Percentiles rank a stretch among this genome's conserved stretches.
Evolutionary conservation across 441 rosid genomes (phyloP).

Genomic region (Euphorbia schlechtendalii): DNA sequence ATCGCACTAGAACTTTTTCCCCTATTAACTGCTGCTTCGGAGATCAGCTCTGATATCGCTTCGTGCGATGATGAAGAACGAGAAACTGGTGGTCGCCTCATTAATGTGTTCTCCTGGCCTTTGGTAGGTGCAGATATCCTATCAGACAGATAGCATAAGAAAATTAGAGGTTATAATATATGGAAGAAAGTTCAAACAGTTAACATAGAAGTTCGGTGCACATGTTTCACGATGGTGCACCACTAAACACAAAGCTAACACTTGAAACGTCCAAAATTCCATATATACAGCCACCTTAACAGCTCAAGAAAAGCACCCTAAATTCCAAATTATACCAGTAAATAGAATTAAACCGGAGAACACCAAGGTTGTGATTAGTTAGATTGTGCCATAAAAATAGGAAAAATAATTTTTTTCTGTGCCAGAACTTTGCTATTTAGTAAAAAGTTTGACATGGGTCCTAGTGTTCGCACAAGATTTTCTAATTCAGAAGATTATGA

Average conservation of each 20-base stretch:
- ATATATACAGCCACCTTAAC: too few relatives aligned
- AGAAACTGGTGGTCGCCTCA: constrained; percentile 29
- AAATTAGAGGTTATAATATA: too few relatives aligned
- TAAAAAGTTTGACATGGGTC: not conserved
- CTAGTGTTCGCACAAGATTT: not conserved
- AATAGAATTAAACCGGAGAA: too few relatives aligned
- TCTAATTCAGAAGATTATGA: not conserved
- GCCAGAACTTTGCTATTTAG: not conserved
- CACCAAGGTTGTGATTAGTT: too few relatives aligned
- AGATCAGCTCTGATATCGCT: constrained; percentile 18
- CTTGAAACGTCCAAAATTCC: too few relatives aligned
- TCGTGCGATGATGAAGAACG: constrained; percentile 32
- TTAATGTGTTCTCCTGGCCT: constrained; percentile 27
- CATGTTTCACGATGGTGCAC: too few relatives aligned
- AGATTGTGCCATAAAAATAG: not conserved
- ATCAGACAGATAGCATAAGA: not conserved
- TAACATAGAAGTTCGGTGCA: too few relatives aligned
- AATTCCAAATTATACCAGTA: too few relatives aligned
- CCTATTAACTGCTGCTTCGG: constrained; percentile 10
- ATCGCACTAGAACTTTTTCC: constrained; percentile 7
- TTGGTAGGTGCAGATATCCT: constrained; percentile 26
- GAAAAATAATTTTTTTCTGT: not conserved
- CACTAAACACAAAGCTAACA: too few relatives aligned
- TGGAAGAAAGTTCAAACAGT: too few relatives aligned
- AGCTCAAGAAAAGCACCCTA: too few relatives aligned